Conservation (phyloP, 1,284 basidiomycete genomes). For the Boletus mariae region DNA sequence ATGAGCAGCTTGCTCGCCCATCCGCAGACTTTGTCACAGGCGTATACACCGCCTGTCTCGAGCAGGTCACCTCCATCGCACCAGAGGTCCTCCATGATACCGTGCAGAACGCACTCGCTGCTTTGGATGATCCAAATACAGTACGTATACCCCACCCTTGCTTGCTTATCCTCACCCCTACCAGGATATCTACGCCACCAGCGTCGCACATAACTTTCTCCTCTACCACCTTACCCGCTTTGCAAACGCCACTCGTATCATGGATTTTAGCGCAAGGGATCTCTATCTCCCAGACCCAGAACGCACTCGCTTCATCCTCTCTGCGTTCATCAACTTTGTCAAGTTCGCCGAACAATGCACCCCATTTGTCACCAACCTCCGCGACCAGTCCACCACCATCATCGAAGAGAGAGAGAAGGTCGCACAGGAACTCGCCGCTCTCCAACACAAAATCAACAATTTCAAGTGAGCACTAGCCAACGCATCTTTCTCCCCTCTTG, state of each 20-base stretch:
- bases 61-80: conserved; percentile 65
- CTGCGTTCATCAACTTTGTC: conserved; percentile 89
- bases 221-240: conserved; percentile 70
- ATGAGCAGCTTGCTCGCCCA: conserved; percentile 69
- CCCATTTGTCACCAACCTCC: conserved; percentile 56
- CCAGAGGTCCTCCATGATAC: conserved; percentile 60
- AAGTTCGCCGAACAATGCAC: conserved; percentile 81
- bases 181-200: conserved; percentile 62
- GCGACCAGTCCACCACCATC: conserved; percentile 53
- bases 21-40: conserved; percentile 66
- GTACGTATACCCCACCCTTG: conserved; percentile 35
- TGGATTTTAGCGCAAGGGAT: conserved; percentile 75
- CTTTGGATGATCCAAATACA: conserved; percentile 49
- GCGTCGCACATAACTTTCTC: conserved; percentile 58
- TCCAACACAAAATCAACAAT: conserved; percentile 52
- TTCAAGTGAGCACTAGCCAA: conserved; percentile 53
- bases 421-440: conserved; percentile 46
- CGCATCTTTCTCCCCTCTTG: background rate
- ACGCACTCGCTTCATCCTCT: conserved; percentile 71
- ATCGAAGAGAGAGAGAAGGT: conserved; percentile 56
- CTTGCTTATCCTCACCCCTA: background rate
- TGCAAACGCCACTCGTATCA: conserved; percentile 68
- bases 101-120: conserved; percentile 51
- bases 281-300: conserved; percentile 67
- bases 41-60: conserved; percentile 66